phyloP scores from a whole-genome alignment of 805 yeast genomes.

The Candida ortonii region DNA sequence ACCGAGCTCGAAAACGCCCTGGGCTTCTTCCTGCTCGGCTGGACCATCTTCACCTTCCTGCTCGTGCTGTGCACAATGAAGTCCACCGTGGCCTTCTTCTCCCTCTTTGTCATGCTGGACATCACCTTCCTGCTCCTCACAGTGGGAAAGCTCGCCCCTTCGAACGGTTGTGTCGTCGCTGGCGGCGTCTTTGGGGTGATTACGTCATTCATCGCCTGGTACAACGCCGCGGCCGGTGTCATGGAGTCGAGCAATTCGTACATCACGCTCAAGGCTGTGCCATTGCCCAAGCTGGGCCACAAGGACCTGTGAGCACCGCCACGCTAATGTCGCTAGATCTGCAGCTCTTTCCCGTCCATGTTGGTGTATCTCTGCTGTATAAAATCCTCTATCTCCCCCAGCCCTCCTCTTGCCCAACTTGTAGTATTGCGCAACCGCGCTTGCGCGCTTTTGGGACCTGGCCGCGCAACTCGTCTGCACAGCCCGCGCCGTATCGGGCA shows the following conservation, averaged over 20 bases:
- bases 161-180: conserved; percentile 39
- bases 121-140: conserved; percentile 51
- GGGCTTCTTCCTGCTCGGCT: conserved; percentile 59
- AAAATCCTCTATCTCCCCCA: too few species aligned
- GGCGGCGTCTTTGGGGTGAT: conserved; percentile 67
- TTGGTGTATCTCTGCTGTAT: too few species aligned
- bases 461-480: too few species aligned
- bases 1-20: conserved; percentile 47
- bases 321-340: too few species aligned
- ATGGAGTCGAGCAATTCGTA: conserved; percentile 65
- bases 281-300: conserved; percentile 30
- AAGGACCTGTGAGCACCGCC: conserved; percentile 12
- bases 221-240: conserved; percentile 68
- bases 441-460: too few species aligned
- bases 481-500: too few species aligned
- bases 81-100: conserved; percentile 50
- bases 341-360: too few species aligned
- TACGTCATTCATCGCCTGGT: conserved; percentile 63
- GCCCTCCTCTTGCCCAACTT: too few species aligned
- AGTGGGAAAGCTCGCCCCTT: conserved; percentile 51
- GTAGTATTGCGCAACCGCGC: too few species aligned
- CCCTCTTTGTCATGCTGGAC: conserved; percentile 52
- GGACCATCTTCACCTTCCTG: conserved; percentile 63
- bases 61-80: conserved; percentile 56
- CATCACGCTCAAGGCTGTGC: conserved; percentile 36